Evolutionary conservation across 805 yeast genomes (phyloP).

Genomic region (Candida chauliodis): DNA sequence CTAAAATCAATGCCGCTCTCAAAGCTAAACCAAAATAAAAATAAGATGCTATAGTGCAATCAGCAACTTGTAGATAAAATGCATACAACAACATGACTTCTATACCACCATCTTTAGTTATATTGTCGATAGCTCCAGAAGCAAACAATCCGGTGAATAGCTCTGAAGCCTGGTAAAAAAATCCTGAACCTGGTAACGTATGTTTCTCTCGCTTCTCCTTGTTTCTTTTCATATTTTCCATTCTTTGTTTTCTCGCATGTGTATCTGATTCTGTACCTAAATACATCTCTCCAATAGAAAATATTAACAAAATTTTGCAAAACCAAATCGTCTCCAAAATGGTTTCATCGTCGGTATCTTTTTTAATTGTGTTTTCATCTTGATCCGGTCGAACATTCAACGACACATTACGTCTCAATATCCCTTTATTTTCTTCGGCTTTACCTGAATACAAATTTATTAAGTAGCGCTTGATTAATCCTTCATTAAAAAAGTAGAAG

Average conservation of each 20-base stretch:
- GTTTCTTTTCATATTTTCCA: slow-evolving; percentile 10
- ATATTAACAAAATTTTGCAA: slow-evolving; percentile 67
- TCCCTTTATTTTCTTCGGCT: slow-evolving; percentile 33
- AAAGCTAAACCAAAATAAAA: slow-evolving; percentile 76
- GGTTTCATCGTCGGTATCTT: slow-evolving; percentile 48
- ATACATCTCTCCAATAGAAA: slow-evolving; percentile 82
- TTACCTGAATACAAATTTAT: slow-evolving; percentile 59
- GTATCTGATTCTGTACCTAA: slow-evolving; percentile 68
- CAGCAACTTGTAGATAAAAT: slow-evolving; percentile 78
- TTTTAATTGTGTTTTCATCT: slow-evolving; percentile 40
- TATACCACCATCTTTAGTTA: slow-evolving; percentile 75
- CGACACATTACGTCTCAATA: slow-evolving; percentile 31
- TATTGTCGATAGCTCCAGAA: slow-evolving; percentile 74
- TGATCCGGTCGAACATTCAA: slow-evolving; percentile 22
- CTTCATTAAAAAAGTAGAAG: slow-evolving; percentile 81
- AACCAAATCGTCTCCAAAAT: slow-evolving; percentile 77
- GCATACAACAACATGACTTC: slow-evolving; percentile 75
- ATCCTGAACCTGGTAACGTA: slow-evolving; percentile 74
- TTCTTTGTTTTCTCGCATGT: slow-evolving; percentile 26
- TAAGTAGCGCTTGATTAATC: slow-evolving; percentile 64
- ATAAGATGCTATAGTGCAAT: slow-evolving; percentile 77
- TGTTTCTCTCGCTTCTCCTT: slow-evolving; percentile 21
- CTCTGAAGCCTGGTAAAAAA: slow-evolving; percentile 76
- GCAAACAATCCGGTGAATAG: slow-evolving; percentile 73
- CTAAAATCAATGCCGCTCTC: slow-evolving; percentile 66